phyloP scores from a whole-genome alignment of 2,329 filamentous ascomycete species.

The Ophiostoma sp. region DNA sequence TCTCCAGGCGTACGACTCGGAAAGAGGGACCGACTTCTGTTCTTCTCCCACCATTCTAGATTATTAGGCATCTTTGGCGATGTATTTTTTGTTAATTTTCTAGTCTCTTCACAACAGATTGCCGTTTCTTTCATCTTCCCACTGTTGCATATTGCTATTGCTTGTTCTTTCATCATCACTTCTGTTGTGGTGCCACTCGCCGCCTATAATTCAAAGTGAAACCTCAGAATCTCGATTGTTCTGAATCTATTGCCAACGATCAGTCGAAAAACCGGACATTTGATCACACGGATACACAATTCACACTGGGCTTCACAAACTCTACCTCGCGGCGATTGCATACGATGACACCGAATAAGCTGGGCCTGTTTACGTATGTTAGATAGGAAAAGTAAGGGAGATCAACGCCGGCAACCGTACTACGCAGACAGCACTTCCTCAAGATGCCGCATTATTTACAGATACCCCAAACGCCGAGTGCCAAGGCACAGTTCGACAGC shows the following conservation, averaged over 20 bases:
- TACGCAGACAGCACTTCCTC: not conserved
- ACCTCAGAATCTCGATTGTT: not conserved
- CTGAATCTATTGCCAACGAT: no score
- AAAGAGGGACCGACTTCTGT: not conserved
- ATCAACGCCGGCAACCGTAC: not conserved
- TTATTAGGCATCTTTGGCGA: not conserved
- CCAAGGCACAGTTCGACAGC: constrained; percentile 28
- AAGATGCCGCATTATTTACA: constrained; percentile 29
- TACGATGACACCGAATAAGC: not conserved
- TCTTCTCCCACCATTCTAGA: not conserved
- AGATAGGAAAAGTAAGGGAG: not conserved
- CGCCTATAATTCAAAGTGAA: not conserved
- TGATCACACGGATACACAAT: no score
- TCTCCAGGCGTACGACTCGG: not conserved
- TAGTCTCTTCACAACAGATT: not conserved
- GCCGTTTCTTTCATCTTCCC: not conserved
- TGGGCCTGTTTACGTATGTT: not conserved
- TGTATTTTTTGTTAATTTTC: not conserved
- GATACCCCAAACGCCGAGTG: constrained; percentile 28
- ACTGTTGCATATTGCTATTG: not conserved
- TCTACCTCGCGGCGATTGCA: not conserved
- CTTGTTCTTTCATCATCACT: not conserved
- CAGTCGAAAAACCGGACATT: no score
- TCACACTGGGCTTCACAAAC: no score
- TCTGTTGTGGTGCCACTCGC: not conserved